phyloP scores from a whole-genome alignment of 306 rosid species.

The Parietaria judaica region DNA sequence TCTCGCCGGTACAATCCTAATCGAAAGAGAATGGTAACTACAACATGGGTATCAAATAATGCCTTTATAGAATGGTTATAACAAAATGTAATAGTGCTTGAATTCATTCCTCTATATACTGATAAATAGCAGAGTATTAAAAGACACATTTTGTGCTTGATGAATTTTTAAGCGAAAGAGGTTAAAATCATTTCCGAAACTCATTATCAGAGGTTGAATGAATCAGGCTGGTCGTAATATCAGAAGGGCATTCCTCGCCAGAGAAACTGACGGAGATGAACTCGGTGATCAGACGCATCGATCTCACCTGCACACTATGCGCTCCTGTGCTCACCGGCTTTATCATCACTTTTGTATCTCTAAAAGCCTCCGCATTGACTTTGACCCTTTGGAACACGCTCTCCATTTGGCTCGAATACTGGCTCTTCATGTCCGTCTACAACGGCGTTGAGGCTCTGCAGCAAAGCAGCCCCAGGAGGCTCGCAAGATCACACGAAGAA shows the following conservation, averaged over 20 bases:
- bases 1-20: slow-evolving; percentile 78
- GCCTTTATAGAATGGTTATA: too few relatives aligned
- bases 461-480: slow-evolving; percentile 46
- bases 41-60: background rate
- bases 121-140: background rate
- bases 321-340: slow-evolving; percentile 85
- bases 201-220: background rate
- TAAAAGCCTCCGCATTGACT: slow-evolving; percentile 71
- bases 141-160: too few relatives aligned
- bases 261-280: slow-evolving; percentile 59
- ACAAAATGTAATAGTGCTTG: too few relatives aligned
- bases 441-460: slow-evolving; percentile 64
- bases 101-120: too few relatives aligned
- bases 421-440: slow-evolving; percentile 75
- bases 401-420: slow-evolving; percentile 73
- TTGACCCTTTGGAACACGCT: slow-evolving; percentile 62
- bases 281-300: slow-evolving; percentile 67
- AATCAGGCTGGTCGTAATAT: slow-evolving; percentile 76
- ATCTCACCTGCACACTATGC: slow-evolving; percentile 67
- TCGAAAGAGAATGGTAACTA: slow-evolving; percentile 92
- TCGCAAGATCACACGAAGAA: slow-evolving; percentile 29
- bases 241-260: slow-evolving; percentile 52
- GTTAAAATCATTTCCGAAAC: too few relatives aligned
- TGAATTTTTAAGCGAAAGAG: too few relatives aligned
- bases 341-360: slow-evolving; percentile 71